Conservation (phyloP, 208 protist genomes). For the Leishmania aethiopica region DNA sequence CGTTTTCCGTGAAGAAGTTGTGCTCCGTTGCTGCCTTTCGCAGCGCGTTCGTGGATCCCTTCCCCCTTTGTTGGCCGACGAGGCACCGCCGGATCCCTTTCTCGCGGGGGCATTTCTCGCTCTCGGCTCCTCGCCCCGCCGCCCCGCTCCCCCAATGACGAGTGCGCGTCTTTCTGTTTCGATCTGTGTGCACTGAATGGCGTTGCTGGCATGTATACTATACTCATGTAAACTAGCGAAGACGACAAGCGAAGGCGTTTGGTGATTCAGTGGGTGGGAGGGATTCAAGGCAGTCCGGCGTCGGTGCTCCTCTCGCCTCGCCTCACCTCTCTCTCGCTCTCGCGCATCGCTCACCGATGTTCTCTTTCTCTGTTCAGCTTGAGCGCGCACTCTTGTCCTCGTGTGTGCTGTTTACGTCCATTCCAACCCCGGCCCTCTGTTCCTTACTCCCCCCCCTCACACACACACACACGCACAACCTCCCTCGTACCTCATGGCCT, state of each 20-base stretch:
- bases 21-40: background rate
- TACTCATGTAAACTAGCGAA: conserved; percentile 1
- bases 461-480: too few relatives aligned
- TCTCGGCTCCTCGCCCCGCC: too few relatives aligned
- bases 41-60: background rate
- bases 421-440: background rate
- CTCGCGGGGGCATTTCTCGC: background rate
- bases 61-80: background rate
- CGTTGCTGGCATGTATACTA: background rate
- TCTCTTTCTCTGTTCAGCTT: background rate
- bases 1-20: background rate
- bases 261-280: background rate
- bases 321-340: background rate
- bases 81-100: too few relatives aligned
- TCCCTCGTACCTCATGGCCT: background rate
- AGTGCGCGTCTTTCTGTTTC: background rate
- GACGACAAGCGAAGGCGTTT: background rate
- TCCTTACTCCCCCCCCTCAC: background rate
- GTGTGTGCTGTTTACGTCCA: background rate
- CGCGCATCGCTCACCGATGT: background rate
- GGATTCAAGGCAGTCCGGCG: background rate
- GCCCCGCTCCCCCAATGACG: too few relatives aligned
- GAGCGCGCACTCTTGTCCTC: background rate
- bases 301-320: background rate
- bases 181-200: background rate